These are phyloP conservation scores for Trichophyton benhamiae DNA, from an alignment of 2,329 filamentous ascomycete species.

Conservation along the genomic window DNA sequence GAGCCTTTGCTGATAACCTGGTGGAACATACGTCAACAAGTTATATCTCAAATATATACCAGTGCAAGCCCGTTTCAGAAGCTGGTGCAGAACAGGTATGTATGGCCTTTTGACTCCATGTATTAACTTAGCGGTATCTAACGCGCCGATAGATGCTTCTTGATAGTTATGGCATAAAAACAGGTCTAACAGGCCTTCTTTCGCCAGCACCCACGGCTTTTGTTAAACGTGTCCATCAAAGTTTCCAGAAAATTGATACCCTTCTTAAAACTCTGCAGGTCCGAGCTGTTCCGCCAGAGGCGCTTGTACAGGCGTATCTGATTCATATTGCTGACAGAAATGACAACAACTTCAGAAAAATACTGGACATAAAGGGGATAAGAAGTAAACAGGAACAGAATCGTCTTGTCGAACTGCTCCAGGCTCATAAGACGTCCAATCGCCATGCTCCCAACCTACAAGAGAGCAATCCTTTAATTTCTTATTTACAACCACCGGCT, in stretches of 20 bases:
- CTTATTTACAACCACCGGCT: constrained; percentile 41
- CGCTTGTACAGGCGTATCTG: constrained; percentile 89
- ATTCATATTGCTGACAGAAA: constrained; percentile 92
- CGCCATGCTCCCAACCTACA: constrained; percentile 55
- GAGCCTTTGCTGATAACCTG: constrained; percentile 92
- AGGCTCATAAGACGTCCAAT: constrained; percentile 60
- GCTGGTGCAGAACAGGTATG: constrained; percentile 79
- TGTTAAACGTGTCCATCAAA: constrained; percentile 71
- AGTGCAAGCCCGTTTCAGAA: constrained; percentile 82
- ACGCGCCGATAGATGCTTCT: constrained; percentile 61
- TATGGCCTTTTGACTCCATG: not conserved
- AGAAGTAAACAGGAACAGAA: constrained; percentile 65
- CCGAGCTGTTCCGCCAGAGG: constrained; percentile 78
- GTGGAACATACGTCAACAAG: constrained; percentile 71
- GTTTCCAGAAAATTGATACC: constrained; percentile 77
- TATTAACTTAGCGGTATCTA: not conserved
- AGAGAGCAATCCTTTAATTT: constrained; percentile 57
- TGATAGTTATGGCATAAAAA: constrained; percentile 65
- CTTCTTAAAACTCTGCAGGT: constrained; percentile 96
- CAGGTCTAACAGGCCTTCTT: constrained; percentile 37
- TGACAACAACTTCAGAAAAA: constrained; percentile 89
- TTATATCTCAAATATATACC: constrained; percentile 74
- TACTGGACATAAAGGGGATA: constrained; percentile 90
- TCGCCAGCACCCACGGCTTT: constrained; percentile 54
- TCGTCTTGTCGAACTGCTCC: constrained; percentile 78